Evolutionary conservation across 257 asterid genomes (phyloP).

Genomic region (Parsonsia alboflavescens): DNA sequence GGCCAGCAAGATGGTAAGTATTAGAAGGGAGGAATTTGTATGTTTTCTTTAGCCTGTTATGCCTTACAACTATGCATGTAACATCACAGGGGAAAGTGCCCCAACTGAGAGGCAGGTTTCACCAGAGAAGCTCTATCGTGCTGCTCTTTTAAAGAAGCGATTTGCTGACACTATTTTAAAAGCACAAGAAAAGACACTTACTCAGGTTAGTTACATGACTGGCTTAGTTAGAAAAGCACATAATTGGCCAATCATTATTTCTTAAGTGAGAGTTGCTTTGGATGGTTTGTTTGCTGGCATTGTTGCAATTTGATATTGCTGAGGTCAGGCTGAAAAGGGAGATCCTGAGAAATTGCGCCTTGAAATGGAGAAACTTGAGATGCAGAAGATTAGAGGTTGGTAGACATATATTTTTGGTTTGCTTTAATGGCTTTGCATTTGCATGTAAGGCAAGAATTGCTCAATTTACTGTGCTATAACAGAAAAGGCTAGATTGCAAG

Average conservation of each 20-base stretch:
- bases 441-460: not conserved
- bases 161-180: conserved; percentile 83
- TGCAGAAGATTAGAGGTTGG: conserved; percentile 69
- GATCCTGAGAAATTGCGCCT: conserved; percentile 73
- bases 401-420: not conserved
- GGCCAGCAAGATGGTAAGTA: conserved; percentile 62
- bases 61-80: conserved; percentile 19
- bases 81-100: conserved; percentile 50
- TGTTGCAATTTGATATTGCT: conserved; percentile 1
- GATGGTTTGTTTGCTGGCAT: too few species aligned
- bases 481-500: conserved; percentile 87
- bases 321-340: conserved; percentile 54
- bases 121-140: conserved; percentile 77
- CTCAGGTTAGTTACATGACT: conserved; percentile 42
- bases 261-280: not conserved
- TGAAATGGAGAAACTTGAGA: conserved; percentile 84
- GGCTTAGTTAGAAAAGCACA: not conserved
- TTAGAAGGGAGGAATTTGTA: conserved; percentile 14
- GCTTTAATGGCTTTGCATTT: not conserved
- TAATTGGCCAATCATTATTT: not conserved
- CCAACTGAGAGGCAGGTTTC: conserved; percentile 61
- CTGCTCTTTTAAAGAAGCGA: conserved; percentile 69
- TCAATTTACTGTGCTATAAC: conserved; percentile 15
- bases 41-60: not conserved
- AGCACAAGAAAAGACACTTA: conserved; percentile 77